Percentiles rank a stretch among this genome's conserved stretches.
Conservation (phyloP, 345 rosid genomes). For the Limnanthes douglasii region DNA sequence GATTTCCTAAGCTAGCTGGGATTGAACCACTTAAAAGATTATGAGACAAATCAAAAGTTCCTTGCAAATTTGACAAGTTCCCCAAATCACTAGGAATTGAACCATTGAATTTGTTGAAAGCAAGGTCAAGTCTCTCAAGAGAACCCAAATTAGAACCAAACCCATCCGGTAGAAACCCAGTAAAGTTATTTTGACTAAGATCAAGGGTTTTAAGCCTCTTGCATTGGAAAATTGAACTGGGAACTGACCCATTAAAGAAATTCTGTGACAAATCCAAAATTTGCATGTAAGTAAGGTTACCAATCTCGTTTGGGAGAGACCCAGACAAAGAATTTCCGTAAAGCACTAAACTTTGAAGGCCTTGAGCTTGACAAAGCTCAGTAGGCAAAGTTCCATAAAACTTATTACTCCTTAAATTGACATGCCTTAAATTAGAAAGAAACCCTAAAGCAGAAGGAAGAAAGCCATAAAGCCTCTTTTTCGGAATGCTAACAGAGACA, state of each 20-base stretch:
- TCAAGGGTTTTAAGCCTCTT: conserved; percentile 57
- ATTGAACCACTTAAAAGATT: conserved; percentile 57
- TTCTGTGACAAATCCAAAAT: conserved; percentile 78
- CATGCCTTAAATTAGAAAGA: conserved; percentile 70
- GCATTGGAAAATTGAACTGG: conserved; percentile 58
- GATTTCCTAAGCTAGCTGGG: conserved; percentile 71
- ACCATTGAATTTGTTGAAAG: conserved; percentile 65
- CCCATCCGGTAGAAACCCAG: conserved; percentile 54
- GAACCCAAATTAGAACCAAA: conserved; percentile 50
- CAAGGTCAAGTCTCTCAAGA: conserved; percentile 66
- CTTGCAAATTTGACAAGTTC: conserved; percentile 77
- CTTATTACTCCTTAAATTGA: conserved; percentile 71
- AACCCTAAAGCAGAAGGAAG: conserved; percentile 72
- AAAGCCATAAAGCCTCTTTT: conserved; percentile 60
- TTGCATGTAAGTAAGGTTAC: conserved; percentile 61
- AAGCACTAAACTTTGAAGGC: conserved; percentile 85
- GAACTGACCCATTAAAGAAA: conserved; percentile 60
- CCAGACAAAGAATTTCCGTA: conserved; percentile 84
- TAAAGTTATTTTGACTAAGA: conserved; percentile 70
- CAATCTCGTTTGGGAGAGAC: conserved; percentile 50
- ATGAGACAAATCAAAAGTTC: conserved; percentile 92
- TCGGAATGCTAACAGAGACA: conserved; percentile 74
- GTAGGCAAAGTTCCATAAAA: conserved; percentile 50
- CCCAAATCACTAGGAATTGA: conserved; percentile 63
- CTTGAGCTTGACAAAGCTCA: conserved; percentile 61